A percentile compares a stretch with the other conserved stretches of the same genome.
Evolutionary conservation across 2,329 filamentous ascomycete species (phyloP).

Genomic region (Colletotrichum sojae): DNA sequence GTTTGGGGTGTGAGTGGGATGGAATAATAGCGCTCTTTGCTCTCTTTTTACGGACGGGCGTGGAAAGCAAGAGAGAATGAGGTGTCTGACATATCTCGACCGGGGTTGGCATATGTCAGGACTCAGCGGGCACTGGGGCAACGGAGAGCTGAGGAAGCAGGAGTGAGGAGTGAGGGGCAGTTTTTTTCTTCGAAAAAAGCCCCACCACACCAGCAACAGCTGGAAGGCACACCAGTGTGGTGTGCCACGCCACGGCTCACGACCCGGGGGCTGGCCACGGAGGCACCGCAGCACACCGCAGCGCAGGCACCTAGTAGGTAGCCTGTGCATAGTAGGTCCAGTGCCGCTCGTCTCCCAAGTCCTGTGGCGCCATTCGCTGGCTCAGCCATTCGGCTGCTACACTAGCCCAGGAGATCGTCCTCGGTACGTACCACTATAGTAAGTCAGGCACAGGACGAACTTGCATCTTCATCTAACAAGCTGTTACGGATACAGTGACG

Average conservation of each 20-base stretch:
- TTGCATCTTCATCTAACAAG: conserved; percentile 29
- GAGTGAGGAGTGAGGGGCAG: conserved; percentile 36
- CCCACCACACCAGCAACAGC: conserved; percentile 38
- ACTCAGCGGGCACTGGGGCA: conserved; percentile 37
- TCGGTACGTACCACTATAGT: conserved; percentile 33
- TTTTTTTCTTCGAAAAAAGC: conserved; percentile 14
- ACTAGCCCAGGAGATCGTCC: conserved; percentile 28
- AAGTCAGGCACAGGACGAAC: conserved; percentile 11
- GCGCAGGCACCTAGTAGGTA: no score
- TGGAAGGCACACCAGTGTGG: conserved; percentile 6
- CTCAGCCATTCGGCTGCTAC: conserved; percentile 36
- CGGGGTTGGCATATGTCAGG: conserved; percentile 22
- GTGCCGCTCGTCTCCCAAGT: neutral
- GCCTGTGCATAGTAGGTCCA: no score
- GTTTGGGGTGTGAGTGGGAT: neutral
- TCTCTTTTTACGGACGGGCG: no score
- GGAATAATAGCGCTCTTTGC: no score
- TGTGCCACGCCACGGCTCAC: neutral
- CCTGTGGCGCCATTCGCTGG: conserved; percentile 30
- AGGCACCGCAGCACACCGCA: neutral
- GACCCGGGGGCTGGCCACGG: conserved; percentile 4
- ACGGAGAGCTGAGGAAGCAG: conserved; percentile 36
- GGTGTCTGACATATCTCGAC: conserved; percentile 33
- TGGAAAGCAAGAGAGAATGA: neutral
- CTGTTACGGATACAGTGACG: conserved; percentile 36